A percentile compares a stretch with the other conserved stretches of the same genome.
Evolutionary conservation across 805 yeast genomes (phyloP).

Genomic region (Candida berthetii): DNA sequence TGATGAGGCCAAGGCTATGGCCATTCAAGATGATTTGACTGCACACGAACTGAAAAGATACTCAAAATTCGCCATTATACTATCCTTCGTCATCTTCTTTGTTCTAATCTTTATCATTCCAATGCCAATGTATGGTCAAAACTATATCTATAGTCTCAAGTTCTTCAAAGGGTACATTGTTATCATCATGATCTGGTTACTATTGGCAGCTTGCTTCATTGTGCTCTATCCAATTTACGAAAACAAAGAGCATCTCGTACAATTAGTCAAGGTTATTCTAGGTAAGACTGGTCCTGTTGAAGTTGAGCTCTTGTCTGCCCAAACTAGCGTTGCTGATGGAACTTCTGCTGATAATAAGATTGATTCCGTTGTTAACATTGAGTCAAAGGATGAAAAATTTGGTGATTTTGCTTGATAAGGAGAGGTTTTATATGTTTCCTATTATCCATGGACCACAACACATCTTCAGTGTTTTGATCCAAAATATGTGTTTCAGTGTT

Average conservation of each 20-base stretch:
- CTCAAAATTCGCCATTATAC: conserved; percentile 27
- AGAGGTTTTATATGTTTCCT: too few relatives aligned
- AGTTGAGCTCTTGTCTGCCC: conserved; percentile 1
- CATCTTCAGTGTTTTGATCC: too few relatives aligned
- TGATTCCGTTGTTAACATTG: too few relatives aligned
- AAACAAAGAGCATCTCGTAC: conserved; percentile 19
- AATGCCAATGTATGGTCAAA: conserved; percentile 82
- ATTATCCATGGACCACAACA: too few relatives aligned
- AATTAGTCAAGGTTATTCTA: conserved; percentile 8
- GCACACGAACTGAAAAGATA: conserved; percentile 23
- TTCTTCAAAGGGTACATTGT: conserved; percentile 3
- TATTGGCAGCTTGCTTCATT: neutral
- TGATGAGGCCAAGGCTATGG: conserved; percentile 17
- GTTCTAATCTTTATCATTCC: conserved; percentile 62
- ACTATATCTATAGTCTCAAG: conserved; percentile 8
- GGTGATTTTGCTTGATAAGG: too few relatives aligned
- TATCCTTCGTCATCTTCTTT: conserved; percentile 7
- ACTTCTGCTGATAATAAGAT: too few relatives aligned
- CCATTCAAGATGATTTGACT: conserved; percentile 3
- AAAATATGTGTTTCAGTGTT: too few relatives aligned
- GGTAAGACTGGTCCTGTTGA: conserved; percentile 12
- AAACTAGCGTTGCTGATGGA: conserved; percentile 1
- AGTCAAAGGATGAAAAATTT: too few relatives aligned
- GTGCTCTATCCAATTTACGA: neutral
- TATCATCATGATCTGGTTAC: conserved; percentile 1